Base-by-base conservation (phyloP, 148 eudicot species). In the Persicaria maculosa region DNA sequence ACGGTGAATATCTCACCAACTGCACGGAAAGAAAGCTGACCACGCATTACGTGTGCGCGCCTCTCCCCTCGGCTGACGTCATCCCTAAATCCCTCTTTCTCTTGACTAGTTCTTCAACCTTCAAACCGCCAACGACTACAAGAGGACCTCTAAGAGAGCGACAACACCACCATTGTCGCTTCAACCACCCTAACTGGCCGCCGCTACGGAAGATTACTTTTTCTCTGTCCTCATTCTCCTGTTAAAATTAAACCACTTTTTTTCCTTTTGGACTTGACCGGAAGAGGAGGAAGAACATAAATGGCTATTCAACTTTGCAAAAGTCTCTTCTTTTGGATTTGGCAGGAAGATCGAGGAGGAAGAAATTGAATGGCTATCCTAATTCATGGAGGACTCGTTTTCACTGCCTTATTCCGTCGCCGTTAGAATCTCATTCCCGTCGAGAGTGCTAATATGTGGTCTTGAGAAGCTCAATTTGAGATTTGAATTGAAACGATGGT, bases 371-470 rank as follows among this genome's bases (percentile, higher is more conserved):
- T 59, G 67, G 67, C 40, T 59, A 9, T 59, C 67, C 11, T 12
- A 59, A 25, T 25, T 59, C 40, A 59, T 59, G 40, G 67, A 59
- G 22, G 67, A 59, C 67, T 59, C 67, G 9, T 59, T 59, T 25
- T 59, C 43, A 11, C 40, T 11, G 1, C 22, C 25, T 17, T 55
- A n/a, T 55, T 9, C 61, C 22, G 8, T 22, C 9, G 61, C 2
- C 61, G 61, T 22, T 22, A 22, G 61, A 55, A 55, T 55, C 25
- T 9, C 57, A 53, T 2, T 1, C 16, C 57, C 57, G n/a, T 9
- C 61, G 9, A 9, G 6, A 55, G n/a, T n/a, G n/a, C n/a, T n/a
- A n/a, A n/a, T n/a, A n/a, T n/a, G n/a, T n/a, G n/a, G n/a, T n/a
- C n/a, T n/a, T n/a, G n/a, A n/a, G n/a, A n/a, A n/a, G n/a, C n/a